phyloP scores from a whole-genome alignment of 768 basidiomycete genomes.

The Lanmaoa rubissima region DNA sequence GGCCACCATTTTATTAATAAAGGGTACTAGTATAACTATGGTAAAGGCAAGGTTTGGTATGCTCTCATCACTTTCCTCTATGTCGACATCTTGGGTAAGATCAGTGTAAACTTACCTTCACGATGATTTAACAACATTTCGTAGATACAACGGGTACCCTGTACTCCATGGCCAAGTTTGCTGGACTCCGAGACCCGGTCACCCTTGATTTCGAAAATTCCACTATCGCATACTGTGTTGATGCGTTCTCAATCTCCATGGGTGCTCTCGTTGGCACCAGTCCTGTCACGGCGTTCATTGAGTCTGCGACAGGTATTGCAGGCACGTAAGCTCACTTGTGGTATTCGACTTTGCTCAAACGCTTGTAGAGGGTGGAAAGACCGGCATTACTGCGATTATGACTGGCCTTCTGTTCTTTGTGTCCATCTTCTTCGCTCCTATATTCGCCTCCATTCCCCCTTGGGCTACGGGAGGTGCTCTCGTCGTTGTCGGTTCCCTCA shows the following conservation, averaged over 20 bases:
- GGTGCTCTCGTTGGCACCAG: constrained; percentile 78
- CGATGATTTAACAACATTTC: not conserved
- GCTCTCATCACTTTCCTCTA: constrained; percentile 88
- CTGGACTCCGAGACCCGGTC: constrained; percentile 80
- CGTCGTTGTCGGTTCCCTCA: constrained; percentile 82
- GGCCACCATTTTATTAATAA: constrained; percentile 5
- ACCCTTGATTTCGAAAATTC: constrained; percentile 87
- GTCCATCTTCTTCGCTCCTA: constrained; percentile 83
- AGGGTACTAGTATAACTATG: constrained; percentile 43
- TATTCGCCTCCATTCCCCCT: constrained; percentile 82
- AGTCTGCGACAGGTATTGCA: constrained; percentile 78
- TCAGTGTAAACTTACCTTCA: not conserved
- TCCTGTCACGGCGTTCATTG: constrained; percentile 81
- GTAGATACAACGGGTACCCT: constrained; percentile 62
- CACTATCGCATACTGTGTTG: constrained; percentile 78
- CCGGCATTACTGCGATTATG: constrained; percentile 75
- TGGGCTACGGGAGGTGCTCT: constrained; percentile 90
- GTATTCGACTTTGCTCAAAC: not conserved
- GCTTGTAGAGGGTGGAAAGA: constrained; percentile 76
- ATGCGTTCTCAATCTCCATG: constrained; percentile 79
- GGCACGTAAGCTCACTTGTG: constrained; percentile 38
- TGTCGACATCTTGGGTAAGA: constrained; percentile 76
- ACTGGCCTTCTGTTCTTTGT: constrained; percentile 78
- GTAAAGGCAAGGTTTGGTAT: constrained; percentile 80
- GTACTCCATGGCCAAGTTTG: constrained; percentile 90